phyloP scores from a whole-genome alignment of 148 eudicot species.

The Amaranthus palmeri region DNA sequence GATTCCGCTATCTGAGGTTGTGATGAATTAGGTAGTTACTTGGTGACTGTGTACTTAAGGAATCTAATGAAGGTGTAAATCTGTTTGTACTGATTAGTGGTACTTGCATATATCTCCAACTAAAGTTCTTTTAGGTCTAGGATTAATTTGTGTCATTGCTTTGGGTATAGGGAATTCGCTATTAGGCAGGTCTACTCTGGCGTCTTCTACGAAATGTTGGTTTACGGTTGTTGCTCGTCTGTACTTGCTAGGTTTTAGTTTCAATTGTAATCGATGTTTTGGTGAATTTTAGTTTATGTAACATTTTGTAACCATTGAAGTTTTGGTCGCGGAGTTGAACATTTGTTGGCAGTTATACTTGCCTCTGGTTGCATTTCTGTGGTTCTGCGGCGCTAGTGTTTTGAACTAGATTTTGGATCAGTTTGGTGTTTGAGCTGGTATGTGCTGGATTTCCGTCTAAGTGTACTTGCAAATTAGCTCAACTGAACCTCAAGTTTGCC shows the following conservation, averaged over 20 bases:
- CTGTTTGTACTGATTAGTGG: background rate
- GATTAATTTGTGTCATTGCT: background rate
- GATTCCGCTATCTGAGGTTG: background rate
- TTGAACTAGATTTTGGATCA: background rate
- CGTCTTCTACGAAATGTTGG: background rate
- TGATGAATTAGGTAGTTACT: background rate
- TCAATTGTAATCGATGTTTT: background rate
- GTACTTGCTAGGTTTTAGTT: background rate
- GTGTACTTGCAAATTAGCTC: background rate
- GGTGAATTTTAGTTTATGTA: background rate
- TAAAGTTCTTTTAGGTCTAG: too few relatives aligned
- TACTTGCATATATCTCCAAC: background rate
- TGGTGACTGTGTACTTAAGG: background rate
- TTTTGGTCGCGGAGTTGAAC: too few relatives aligned
- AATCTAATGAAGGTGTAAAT: background rate
- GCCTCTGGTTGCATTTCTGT: background rate
- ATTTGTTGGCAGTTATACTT: background rate
- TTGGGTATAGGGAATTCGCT: background rate
- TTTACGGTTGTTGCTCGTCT: background rate
- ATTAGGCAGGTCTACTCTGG: background rate
- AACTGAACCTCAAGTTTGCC: background rate
- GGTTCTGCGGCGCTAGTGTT: background rate
- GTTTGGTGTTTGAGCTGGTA: background rate
- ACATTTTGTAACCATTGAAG: background rate
- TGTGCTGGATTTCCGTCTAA: background rate